Evolutionary conservation across 2,329 filamentous ascomycete genomes (phyloP), one percentile per base, ranked within the genome.

Genomic region (Cladophialophora exuberans): DNA sequence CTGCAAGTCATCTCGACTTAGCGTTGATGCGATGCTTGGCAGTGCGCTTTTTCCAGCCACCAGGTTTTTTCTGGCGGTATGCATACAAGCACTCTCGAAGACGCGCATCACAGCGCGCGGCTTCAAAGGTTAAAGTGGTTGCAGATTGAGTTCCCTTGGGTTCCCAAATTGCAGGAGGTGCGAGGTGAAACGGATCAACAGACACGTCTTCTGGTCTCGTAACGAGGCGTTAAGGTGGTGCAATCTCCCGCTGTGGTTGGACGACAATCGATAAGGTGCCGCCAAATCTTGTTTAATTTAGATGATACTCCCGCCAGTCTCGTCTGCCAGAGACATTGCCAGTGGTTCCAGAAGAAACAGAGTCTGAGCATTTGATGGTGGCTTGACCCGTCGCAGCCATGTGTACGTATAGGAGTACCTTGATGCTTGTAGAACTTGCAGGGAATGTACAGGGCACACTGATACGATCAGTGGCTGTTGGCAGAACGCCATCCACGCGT

Each of bases 111-210:
- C 28, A n/a, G n/a, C n/a, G n/a, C n/a, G n/a, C n/a, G n/a, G n/a
- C n/a, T n/a, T 31, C 7, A 31, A 49, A 38, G 33, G 38, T n/a
- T 51, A 50, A 53, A 57, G 49, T 57, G 49, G 23, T 48, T 50
- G 54, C 54, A 50, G 42, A 23, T 45, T 47, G 36, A 22, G 15
- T 26, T n/a, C n/a, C n/a, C 39, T 26, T 5, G 20, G 42, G 15
- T 15, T 23, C 1, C 46, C 17, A 57, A 39, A 57, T 57, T 54
- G 55, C 55, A 57, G 55, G 55, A 46, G 38, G 30, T 6, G 11
- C 22, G 30, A 45, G 39, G 33, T 57, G 55, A 54, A 57, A 57
- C 55, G 36, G 39, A 49, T 25, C 28, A 26, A 25, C 33, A 41
- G 26, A 31, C n/a, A 35, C 28, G 44, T 41, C 31, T 28, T 35